Percentiles rank a stretch among this genome's conserved stretches.
Evolutionary conservation across 441 rosid species (phyloP).

Genomic region (Corymbia calophylla): DNA sequence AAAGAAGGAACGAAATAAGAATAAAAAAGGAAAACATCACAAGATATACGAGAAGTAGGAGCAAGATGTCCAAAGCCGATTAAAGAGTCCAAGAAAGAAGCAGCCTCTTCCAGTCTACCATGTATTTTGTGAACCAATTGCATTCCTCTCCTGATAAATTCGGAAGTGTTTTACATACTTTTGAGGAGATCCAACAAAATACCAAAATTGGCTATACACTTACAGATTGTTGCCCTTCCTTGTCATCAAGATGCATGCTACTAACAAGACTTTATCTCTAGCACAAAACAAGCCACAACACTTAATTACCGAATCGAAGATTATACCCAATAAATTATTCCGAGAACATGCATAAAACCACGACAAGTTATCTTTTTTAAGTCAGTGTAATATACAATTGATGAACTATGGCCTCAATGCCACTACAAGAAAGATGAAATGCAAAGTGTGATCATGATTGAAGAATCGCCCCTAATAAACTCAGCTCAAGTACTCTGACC

Average conservation of each 20-base stretch:
- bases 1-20: neutral
- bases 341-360: neutral
- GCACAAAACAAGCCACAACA: neutral
- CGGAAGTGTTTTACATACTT: neutral
- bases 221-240: neutral
- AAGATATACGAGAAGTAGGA: neutral
- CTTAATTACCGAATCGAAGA: neutral
- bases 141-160: neutral
- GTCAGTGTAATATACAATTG: neutral
- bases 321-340: neutral
- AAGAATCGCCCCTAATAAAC: neutral
- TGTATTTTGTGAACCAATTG: neutral
- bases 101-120: neutral
- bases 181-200: neutral
- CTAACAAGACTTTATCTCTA: neutral
- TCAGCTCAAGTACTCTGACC: neutral
- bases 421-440: neutral
- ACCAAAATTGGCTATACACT: neutral
- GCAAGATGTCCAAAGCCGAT: neutral
- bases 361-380: neutral
- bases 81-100: neutral
- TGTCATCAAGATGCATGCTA: neutral
- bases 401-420: neutral
- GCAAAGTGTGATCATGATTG: neutral
- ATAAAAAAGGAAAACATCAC: neutral